Conservation (phyloP, 1,284 basidiomycete genomes). For the Boletus hoseneyae region DNA sequence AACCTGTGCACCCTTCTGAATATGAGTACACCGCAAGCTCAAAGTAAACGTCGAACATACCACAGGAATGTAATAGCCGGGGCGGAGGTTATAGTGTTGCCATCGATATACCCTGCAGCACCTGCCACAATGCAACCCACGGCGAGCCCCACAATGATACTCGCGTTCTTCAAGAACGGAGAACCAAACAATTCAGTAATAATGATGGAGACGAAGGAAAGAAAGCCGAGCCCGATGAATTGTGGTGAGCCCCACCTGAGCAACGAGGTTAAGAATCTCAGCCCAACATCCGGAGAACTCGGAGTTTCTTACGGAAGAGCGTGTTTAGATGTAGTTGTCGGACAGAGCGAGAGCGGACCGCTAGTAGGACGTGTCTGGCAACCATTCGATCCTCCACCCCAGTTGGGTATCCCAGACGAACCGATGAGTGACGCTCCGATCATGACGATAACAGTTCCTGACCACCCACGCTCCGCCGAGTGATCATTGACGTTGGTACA, state of each 20-base stretch:
- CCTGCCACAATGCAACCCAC: slow-evolving; percentile 80
- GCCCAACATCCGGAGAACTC: too few relatives aligned
- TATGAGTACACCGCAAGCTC: not conserved
- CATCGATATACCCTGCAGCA: slow-evolving; percentile 70
- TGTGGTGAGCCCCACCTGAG: slow-evolving; percentile 75
- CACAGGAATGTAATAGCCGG: slow-evolving; percentile 80
- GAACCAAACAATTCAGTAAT: slow-evolving; percentile 69
- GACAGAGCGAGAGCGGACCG: slow-evolving; percentile 70
- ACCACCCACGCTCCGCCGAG: too few relatives aligned
- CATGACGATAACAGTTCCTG: slow-evolving; percentile 69
- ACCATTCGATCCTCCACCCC: slow-evolving; percentile 79
- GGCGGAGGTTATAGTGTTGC: slow-evolving; percentile 40
- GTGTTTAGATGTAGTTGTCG: slow-evolving; percentile 60
- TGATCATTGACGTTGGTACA: too few relatives aligned
- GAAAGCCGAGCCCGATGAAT: slow-evolving; percentile 84
- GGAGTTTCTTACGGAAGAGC: slow-evolving; percentile 37
- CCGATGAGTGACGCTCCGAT: slow-evolving; percentile 79
- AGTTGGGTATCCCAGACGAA: slow-evolving; percentile 71
- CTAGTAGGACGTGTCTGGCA: slow-evolving; percentile 57
- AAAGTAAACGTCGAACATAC: slow-evolving; percentile 26
- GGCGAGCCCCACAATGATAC: slow-evolving; percentile 69
- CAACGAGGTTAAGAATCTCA: too few relatives aligned
- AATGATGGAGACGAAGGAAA: slow-evolving; percentile 70
- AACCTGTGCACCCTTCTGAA: slow-evolving; percentile 67
- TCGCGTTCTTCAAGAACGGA: slow-evolving; percentile 78